phyloP scores from a whole-genome alignment of 345 rosid genomes.

The Mangifera indica region DNA sequence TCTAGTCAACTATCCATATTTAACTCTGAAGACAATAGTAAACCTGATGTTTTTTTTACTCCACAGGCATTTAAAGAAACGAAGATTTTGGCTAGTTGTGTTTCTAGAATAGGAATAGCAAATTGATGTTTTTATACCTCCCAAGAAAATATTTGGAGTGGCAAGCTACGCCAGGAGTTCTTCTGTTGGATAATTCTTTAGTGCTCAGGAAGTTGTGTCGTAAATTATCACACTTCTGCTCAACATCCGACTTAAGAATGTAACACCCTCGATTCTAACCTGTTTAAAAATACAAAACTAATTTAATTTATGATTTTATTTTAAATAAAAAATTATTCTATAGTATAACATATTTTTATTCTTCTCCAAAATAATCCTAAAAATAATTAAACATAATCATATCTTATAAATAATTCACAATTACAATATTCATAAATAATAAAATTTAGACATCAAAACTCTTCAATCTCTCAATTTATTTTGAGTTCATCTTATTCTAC shows the following conservation, averaged over 20 bases:
- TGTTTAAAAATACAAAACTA: too few relatives aligned
- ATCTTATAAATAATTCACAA: too few relatives aligned
- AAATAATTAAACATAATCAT: too few relatives aligned
- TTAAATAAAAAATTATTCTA: too few relatives aligned
- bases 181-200: conserved; percentile 66
- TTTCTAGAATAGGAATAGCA: background rate
- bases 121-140: conserved; percentile 40
- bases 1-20: background rate
- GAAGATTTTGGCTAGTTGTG: background rate
- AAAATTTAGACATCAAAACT: too few relatives aligned
- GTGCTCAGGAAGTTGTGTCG: conserved; percentile 37
- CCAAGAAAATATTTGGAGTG: conserved; percentile 82
- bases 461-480: too few relatives aligned
- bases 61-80: background rate
- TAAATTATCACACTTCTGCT: conserved; percentile 37
- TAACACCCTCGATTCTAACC: too few relatives aligned
- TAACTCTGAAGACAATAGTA: background rate
- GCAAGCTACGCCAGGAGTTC: conserved; percentile 55
- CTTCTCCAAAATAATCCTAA: too few relatives aligned
- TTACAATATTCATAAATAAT: too few relatives aligned
- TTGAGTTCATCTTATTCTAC: too few relatives aligned
- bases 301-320: too few relatives aligned
- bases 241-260: conserved; percentile 39
- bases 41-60: background rate
- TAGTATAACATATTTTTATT: too few relatives aligned